phyloP scores from a whole-genome alignment of 768 basidiomycete genomes.

The Termitomyces bulborhizus region DNA sequence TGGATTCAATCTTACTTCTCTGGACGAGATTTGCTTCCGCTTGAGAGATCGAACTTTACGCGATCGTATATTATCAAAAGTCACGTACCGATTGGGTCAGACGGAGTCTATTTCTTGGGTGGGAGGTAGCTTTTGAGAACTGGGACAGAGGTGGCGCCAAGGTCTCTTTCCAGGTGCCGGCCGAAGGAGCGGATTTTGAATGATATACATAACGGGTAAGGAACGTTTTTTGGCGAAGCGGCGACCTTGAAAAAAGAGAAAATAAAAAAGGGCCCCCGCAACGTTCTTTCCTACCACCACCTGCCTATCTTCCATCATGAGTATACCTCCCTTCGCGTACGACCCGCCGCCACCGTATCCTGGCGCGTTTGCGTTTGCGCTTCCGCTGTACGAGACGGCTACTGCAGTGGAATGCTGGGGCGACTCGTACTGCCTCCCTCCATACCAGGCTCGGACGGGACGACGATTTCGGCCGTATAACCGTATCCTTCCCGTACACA shows the following conservation, averaged over 20 bases:
- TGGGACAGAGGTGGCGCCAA: background rate
- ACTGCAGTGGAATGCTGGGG: constrained; percentile 1
- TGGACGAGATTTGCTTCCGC: background rate
- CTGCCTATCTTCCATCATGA: background rate
- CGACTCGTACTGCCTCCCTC: constrained; percentile 11
- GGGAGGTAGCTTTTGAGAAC: too few relatives aligned
- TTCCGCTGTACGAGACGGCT: constrained; percentile 6
- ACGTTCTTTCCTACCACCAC: background rate
- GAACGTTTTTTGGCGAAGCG: constrained; percentile 2
- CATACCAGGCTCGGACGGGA: constrained; percentile 7
- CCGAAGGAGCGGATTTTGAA: background rate
- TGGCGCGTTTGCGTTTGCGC: background rate
- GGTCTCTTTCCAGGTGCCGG: too few relatives aligned
- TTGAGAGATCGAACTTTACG: background rate
- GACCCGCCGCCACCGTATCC: constrained; percentile 3
- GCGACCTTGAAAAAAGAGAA: background rate
- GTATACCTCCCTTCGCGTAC: background rate
- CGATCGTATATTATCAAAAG: background rate
- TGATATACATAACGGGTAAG: background rate
- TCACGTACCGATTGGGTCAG: background rate
- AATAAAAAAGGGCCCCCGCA: background rate
- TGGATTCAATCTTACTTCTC: background rate
- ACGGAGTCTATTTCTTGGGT: background rate
- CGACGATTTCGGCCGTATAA: constrained; percentile 10
- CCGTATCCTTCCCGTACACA: background rate